A percentile compares a stretch with the other conserved stretches of the same genome.
phyloP scores from a whole-genome alignment of 2,329 filamentous ascomycete genomes.

The Fusarium humuli region DNA sequence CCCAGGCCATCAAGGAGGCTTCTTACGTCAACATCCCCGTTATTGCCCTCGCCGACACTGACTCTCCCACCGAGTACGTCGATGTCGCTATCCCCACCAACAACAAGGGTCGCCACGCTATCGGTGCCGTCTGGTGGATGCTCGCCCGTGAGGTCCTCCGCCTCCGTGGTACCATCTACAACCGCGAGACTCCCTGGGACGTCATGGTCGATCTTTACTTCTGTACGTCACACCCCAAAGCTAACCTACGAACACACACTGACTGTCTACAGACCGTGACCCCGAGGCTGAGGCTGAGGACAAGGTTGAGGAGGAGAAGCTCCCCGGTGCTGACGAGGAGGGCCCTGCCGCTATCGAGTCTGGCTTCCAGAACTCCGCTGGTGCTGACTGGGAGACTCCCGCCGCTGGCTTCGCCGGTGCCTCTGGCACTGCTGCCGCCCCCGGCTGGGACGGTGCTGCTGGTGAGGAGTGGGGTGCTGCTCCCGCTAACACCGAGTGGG shows the following conservation, averaged over 20 bases:
- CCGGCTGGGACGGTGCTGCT: slow-evolving; percentile 69
- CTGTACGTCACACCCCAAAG: slow-evolving; percentile 67
- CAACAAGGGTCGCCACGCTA: slow-evolving; percentile 99
- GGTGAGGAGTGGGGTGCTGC: slow-evolving; percentile 74
- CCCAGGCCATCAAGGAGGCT: slow-evolving; percentile 99
- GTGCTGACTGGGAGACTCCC: slow-evolving; percentile 87
- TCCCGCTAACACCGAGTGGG: slow-evolving; percentile 75
- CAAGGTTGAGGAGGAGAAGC: slow-evolving; percentile 94
- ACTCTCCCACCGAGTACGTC: slow-evolving; percentile 99
- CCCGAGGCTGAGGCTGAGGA: slow-evolving; percentile 99
- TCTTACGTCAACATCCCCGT: slow-evolving; percentile 99
- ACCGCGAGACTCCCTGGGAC: slow-evolving; percentile 97
- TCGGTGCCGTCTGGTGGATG: slow-evolving; percentile 99
- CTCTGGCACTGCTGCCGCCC: slow-evolving; percentile 56
- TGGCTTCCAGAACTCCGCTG: slow-evolving; percentile 72
- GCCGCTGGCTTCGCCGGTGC: slow-evolving; percentile 77
- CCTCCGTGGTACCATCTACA: slow-evolving; percentile 95
- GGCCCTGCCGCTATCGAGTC: slow-evolving; percentile 81
- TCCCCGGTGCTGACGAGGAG: slow-evolving; percentile 85
- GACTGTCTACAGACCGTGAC: slow-evolving; percentile 79
- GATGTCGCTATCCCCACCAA: slow-evolving; percentile 99
- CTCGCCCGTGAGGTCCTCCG: slow-evolving; percentile 99
- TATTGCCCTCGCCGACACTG: slow-evolving; percentile 98
- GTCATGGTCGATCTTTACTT: slow-evolving; percentile 99
- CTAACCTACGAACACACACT: slow-evolving; percentile 10